Percentiles rank a stretch among this genome's conserved stretches.
Evolutionary conservation across 176 grass and related monocot genomes (phyloP).

Genomic region (Avena atlantica): DNA sequence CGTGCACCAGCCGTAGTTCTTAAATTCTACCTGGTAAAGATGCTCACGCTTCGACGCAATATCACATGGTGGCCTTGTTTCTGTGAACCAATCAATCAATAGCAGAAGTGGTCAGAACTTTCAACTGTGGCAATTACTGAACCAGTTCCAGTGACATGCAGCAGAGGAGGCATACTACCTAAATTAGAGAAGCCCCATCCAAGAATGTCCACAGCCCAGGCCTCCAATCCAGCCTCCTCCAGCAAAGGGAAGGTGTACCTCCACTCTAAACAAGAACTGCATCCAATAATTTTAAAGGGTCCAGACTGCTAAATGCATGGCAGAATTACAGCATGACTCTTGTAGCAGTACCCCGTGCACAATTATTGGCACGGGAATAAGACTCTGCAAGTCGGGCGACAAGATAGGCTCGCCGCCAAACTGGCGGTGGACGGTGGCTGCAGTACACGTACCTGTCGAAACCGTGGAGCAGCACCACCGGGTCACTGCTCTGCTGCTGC

Average conservation of each 20-base stretch:
- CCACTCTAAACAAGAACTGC: constrained; percentile 99
- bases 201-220: constrained; percentile 97
- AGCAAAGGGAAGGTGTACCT: constrained; percentile 87
- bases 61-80: constrained; percentile 70
- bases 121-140: constrained; percentile 17
- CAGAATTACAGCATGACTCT: not conserved
- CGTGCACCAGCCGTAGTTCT: not conserved
- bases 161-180: constrained; percentile 43
- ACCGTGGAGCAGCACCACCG: constrained; percentile 87
- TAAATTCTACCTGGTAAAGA: constrained; percentile 63
- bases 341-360: not conserved
- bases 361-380: not conserved
- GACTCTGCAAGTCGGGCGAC: not conserved
- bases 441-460: constrained; percentile 77
- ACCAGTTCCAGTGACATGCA: not conserved
- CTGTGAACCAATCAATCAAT: constrained; percentile 43
- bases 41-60: constrained; percentile 79
- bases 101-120: constrained; percentile 21
- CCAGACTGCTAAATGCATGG: constrained; percentile 10
- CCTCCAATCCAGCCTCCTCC: constrained; percentile 83
- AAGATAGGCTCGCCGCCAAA: not conserved
- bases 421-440: not conserved
- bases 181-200: constrained; percentile 98
- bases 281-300: constrained; percentile 46
- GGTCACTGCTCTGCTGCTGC: constrained; percentile 53